These are phyloP conservation scores for Saraca asoca DNA, from an alignment of 331 rosid species.

Conservation along the genomic window DNA sequence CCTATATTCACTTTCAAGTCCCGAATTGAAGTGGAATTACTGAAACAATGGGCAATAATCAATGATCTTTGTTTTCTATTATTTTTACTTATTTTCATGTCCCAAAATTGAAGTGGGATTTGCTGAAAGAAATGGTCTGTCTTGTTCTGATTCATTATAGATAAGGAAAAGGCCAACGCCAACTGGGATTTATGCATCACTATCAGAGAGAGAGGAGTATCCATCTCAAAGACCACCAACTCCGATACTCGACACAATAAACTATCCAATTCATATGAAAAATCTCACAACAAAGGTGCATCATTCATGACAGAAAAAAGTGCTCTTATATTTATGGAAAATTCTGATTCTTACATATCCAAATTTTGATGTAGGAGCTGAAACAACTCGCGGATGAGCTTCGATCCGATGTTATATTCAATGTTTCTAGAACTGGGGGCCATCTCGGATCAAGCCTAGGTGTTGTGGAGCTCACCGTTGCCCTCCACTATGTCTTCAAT, in stretches of 20 bases:
- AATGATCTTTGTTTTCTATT: background rate
- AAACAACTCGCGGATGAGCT: constrained; percentile 85
- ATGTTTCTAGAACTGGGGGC: constrained; percentile 93
- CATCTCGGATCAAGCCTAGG: constrained; percentile 97
- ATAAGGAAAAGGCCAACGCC: constrained; percentile 49
- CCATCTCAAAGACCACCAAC: constrained; percentile 75
- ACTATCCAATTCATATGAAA: constrained; percentile 91
- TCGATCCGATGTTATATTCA: constrained; percentile 92
- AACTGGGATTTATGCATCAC: constrained; percentile 58
- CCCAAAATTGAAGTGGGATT: background rate
- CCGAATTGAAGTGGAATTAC: too few species aligned
- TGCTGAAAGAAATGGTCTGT: constrained; percentile 36
- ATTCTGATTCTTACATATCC: background rate
- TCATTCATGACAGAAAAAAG: background rate
- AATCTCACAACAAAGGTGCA: constrained; percentile 74
- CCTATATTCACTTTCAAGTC: constrained; percentile 2
- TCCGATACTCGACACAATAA: constrained; percentile 83
- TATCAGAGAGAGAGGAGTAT: constrained; percentile 65
- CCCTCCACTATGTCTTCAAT: constrained; percentile 92
- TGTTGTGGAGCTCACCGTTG: constrained; percentile 95
- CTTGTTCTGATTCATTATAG: constrained; percentile 46
- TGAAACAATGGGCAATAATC: too few species aligned
- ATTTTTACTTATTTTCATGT: constrained; percentile 4
- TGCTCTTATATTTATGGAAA: background rate
- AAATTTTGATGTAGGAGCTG: constrained; percentile 67